Base-by-base conservation (phyloP, 2,329 filamentous ascomycete genomes). In the Penicillium sp. region DNA sequence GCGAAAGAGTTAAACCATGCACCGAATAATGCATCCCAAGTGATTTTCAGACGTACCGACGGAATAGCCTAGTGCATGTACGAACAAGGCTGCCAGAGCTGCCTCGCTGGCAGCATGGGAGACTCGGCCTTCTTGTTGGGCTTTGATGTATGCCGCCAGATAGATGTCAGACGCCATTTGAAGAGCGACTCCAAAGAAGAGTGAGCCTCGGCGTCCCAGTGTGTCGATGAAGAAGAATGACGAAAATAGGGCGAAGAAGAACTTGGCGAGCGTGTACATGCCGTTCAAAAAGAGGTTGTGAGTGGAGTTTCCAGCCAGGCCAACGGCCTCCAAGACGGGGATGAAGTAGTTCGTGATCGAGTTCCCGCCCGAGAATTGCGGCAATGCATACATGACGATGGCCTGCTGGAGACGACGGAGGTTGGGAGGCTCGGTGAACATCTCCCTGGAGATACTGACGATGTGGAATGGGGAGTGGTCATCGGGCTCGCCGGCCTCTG, bases 171-270 rank as follows among this genome's bases (percentile, higher is more conserved):
- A 64, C 4, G 70, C 45, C 56, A 71, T 60, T 47, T 74, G 70
- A 10, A 63, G 30, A 8, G 48, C 54, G 25, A 58, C 55, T 4
- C 61, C 62, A 4, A 65, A 33, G 25, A 71, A 69, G 1, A 70
- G 58, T 2, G 57, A 63, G 17, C 56, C 60, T n/a, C 67, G 59
- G 4, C 68, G 61, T 0, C 71, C 70, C 1, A 73, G 47, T 4
- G 60, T 62, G 35, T 74, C 70, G 17, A 72, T 64, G 48, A 74
- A 67, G 53, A 72, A 66, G 47, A 74, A 71, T 1, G 60, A 62
- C 2, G 67, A 64, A 14, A 71, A 63, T 2, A 73, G 21, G 9
- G 57, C 60, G 45, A 61, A 71, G 33, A 64, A 62, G 41, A 73
- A 63, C 41, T 72, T 74, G 20, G 66, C 52, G 33, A 73, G 43